Evolutionary conservation across 305 asterid species (phyloP).

Genomic region (Fraxinus latifolia): DNA sequence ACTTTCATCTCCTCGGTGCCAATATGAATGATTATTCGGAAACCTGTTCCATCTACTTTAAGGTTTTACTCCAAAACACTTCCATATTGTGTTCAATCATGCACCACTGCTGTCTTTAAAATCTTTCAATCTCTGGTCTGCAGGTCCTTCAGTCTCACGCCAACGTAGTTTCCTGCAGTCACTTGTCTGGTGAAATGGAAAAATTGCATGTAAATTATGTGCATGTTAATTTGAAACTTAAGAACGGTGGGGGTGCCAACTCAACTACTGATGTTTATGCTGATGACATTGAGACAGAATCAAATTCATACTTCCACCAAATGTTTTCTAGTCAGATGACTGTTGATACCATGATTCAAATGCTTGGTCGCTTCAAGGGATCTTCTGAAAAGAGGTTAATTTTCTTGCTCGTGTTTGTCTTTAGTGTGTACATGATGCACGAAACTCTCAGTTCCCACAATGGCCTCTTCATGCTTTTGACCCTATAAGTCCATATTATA

Average conservation of each 20-base stretch:
- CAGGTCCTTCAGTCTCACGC: conserved; percentile 87
- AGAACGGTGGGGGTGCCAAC: conserved; percentile 53
- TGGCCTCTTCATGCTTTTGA: conserved; percentile 4
- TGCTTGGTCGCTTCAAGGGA: conserved; percentile 86
- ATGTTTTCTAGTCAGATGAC: conserved; percentile 80
- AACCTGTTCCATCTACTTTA: conserved; percentile 62
- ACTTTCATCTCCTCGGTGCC: conserved; percentile 50
- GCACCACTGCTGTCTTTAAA: conserved; percentile 8
- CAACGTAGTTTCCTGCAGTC: conserved; percentile 50
- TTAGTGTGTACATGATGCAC: conserved; percentile 3
- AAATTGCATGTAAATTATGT: conserved; percentile 53
- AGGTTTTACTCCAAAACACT: conserved; percentile 43
- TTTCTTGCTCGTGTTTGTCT: neutral
- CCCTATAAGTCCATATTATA: conserved; percentile 6
- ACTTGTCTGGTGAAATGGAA: conserved; percentile 71
- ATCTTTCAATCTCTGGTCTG: conserved; percentile 16
- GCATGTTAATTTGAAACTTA: conserved; percentile 55
- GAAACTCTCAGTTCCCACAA: neutral
- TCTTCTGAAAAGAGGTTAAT: conserved; percentile 72
- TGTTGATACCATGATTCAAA: conserved; percentile 68
- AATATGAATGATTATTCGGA: conserved; percentile 60
- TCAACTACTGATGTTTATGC: conserved; percentile 56
- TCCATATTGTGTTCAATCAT: neutral
- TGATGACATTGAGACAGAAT: conserved; percentile 77
- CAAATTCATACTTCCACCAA: conserved; percentile 79